These are phyloP conservation scores for Diaporthe ilicicola DNA, from an alignment of 2,329 filamentous ascomycete species.

Conservation along the genomic window DNA sequence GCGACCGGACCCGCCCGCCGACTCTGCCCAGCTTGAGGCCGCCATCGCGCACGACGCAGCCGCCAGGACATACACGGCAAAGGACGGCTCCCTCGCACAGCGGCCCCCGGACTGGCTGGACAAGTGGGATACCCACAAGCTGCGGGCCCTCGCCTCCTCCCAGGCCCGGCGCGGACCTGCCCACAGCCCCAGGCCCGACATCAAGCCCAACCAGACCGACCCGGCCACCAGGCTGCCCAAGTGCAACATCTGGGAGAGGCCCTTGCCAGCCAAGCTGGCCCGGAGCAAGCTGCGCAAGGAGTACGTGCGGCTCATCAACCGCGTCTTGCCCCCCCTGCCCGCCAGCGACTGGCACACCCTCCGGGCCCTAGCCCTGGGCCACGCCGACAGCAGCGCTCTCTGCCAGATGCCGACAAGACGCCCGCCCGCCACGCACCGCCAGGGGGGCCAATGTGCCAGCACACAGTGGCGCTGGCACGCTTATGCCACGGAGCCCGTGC, in stretches of 20 bases:
- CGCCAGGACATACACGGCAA: constrained; percentile 7
- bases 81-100: constrained; percentile 18
- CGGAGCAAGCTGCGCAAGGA: constrained; percentile 55
- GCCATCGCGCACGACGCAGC: constrained; percentile 2
- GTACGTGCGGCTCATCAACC: constrained; percentile 56
- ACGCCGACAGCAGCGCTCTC: constrained; percentile 41
- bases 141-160: constrained; percentile 51
- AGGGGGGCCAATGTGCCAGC: not conserved
- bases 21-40: constrained; percentile 51
- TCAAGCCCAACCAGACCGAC: constrained; percentile 43
- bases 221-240: constrained; percentile 50
- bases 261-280: constrained; percentile 47
- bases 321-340: constrained; percentile 63
- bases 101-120: constrained; percentile 52
- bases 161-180: constrained; percentile 48
- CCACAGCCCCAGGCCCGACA: constrained; percentile 39
- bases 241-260: constrained; percentile 59
- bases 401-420: constrained; percentile 51
- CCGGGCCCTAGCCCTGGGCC: constrained; percentile 54
- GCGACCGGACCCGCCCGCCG: constrained; percentile 45
- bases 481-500: constrained; percentile 50
- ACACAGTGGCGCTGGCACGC: constrained; percentile 53
- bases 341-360: constrained; percentile 64
- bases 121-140: constrained; percentile 57
- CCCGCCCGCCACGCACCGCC: constrained; percentile 38